phyloP scores from a whole-genome alignment of 768 basidiomycete genomes.

The Pulveroboletus sp. region DNA sequence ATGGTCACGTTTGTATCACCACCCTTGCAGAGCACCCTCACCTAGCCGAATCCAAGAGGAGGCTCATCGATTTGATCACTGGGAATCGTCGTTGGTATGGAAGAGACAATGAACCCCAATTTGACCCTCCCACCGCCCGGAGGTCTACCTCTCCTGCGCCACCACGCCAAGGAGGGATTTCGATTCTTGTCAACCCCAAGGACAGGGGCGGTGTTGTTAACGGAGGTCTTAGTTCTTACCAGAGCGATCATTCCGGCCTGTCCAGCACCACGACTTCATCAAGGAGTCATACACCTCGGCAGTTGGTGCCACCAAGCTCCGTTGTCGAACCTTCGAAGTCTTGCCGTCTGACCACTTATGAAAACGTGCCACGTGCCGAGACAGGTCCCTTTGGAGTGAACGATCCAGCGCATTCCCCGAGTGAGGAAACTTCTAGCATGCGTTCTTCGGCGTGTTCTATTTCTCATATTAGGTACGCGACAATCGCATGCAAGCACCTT shows the following conservation, averaged over 20 bases:
- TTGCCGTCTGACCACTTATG: background rate
- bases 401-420: background rate
- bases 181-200: background rate
- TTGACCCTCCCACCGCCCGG: constrained; percentile 5
- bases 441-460: constrained; percentile 3
- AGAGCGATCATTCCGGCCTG: background rate
- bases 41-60: constrained; percentile 10
- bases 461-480: constrained; percentile 6
- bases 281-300: constrained; percentile 3
- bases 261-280: background rate
- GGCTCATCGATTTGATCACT: constrained; percentile 14
- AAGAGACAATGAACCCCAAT: constrained; percentile 4
- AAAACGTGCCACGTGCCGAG: background rate
- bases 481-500: background rate
- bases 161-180: background rate
- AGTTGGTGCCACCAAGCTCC: constrained; percentile 3
- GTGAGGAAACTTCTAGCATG: constrained; percentile 1
- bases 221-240: background rate
- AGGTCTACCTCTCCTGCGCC: background rate
- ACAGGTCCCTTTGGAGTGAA: background rate
- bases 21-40: constrained; percentile 13
- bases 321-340: constrained; percentile 13
- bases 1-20: constrained; percentile 38
- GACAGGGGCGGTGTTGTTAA: background rate
- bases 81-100: constrained; percentile 6